A percentile compares a stretch with the other conserved stretches of the same genome.
phyloP scores from a whole-genome alignment of 2,329 filamentous ascomycete species.

The Passalora sequoiae region DNA sequence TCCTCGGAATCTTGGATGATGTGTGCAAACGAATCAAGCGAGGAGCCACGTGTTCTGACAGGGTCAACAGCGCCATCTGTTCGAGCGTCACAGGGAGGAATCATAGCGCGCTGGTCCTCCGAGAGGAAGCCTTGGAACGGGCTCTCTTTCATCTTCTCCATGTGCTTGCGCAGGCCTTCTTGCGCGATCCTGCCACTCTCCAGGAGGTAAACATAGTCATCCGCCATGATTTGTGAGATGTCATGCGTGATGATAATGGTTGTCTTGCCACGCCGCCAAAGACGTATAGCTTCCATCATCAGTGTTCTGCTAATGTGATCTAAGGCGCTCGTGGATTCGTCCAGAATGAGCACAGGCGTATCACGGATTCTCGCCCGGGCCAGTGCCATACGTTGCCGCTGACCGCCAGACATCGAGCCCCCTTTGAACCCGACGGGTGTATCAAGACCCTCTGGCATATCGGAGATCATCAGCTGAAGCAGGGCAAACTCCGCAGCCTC shows the following conservation, averaged over 20 bases:
- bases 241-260: conserved; percentile 95
- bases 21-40: conserved; percentile 10
- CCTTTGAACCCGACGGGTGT: conserved; percentile 68
- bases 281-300: conserved; percentile 68
- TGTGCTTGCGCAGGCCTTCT: conserved; percentile 57
- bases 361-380: conserved; percentile 73
- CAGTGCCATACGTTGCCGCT: conserved; percentile 74
- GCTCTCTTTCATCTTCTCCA: conserved; percentile 40
- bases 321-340: conserved; percentile 82
- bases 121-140: conserved; percentile 32
- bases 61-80: conserved; percentile 5
- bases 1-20: conserved; percentile 4
- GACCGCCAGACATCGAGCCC: conserved; percentile 71
- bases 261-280: conserved; percentile 74
- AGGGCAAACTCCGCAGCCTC: conserved; percentile 62
- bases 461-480: conserved; percentile 61
- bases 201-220: conserved; percentile 77
- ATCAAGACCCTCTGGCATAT: conserved; percentile 64
- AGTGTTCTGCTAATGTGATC: conserved; percentile 65
- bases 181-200: conserved; percentile 64
- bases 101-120: conserved; percentile 18
- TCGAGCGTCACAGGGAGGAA: conserved; percentile 19
- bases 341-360: conserved; percentile 74
- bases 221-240: conserved; percentile 63
- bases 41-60: conserved; percentile 13